Evolutionary conservation across 352 stramenopile species (phyloP).

Genomic region (Aphanomyces astaci): DNA sequence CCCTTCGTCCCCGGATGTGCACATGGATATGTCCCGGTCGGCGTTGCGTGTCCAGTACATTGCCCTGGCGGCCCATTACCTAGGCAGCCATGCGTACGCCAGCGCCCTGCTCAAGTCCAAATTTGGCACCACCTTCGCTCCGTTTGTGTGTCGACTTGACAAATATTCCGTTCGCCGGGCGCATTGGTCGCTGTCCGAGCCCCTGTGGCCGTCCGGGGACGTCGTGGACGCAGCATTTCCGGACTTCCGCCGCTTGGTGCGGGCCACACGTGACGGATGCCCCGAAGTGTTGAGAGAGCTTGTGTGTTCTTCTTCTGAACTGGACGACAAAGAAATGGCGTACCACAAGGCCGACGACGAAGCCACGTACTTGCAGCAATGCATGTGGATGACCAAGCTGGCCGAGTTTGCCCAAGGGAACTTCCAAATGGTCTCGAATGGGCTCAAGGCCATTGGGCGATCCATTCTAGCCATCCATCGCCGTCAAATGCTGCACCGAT

Average conservation of each 20-base stretch:
- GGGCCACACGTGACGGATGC: neutral
- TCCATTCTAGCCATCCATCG: neutral
- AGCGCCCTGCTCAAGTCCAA: neutral
- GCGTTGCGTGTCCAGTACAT: slow-evolving; percentile 9
- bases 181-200: neutral
- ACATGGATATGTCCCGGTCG: neutral
- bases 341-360: neutral
- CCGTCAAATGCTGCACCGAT: neutral
- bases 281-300: neutral
- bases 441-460: neutral
- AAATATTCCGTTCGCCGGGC: neutral
- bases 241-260: neutral
- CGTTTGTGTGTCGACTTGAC: neutral
- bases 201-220: neutral
- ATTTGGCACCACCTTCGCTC: neutral
- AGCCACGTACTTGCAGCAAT: neutral
- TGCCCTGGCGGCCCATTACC: slow-evolving; percentile 8
- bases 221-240: neutral
- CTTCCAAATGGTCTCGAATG: neutral
- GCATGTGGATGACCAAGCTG: slow-evolving; percentile 4
- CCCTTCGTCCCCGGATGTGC: neutral
- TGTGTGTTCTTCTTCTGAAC: neutral
- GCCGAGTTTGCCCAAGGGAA: neutral
- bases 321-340: neutral
- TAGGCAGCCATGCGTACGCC: slow-evolving; percentile 16